These are phyloP conservation scores for Phaeodactylum tricornutum DNA, from an alignment of 108 stramenopile species.

Conservation along the genomic window DNA sequence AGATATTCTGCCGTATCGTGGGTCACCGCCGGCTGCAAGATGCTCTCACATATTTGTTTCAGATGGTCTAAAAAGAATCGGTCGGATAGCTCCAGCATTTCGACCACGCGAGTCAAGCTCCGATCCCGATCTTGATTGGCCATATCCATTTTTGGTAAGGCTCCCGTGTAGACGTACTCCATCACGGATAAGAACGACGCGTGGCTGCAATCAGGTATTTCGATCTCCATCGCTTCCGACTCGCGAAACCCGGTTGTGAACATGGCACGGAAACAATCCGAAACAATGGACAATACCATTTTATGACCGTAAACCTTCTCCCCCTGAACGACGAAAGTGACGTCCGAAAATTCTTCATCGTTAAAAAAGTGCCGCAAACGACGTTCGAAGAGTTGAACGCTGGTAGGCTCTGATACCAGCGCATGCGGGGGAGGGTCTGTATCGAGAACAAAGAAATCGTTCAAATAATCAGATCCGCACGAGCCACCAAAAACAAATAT, in stretches of 20 bases:
- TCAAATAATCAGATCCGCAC: constrained; percentile 65
- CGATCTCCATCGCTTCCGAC: constrained; percentile 62
- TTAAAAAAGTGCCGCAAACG: constrained; percentile 73
- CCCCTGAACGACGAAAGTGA: constrained; percentile 87
- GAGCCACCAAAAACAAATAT: constrained; percentile 82
- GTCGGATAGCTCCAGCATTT: constrained; percentile 84
- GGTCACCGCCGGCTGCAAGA: constrained; percentile 51
- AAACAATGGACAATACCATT: constrained; percentile 69
- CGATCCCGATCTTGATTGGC: constrained; percentile 1
- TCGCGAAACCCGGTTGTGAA: constrained; percentile 81
- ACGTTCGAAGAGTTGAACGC: constrained; percentile 48
- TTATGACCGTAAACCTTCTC: constrained; percentile 78
- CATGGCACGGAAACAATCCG: constrained; percentile 90
- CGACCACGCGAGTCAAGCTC: constrained; percentile 41
- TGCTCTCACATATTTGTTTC: constrained; percentile 78
- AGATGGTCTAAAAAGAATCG: constrained; percentile 88
- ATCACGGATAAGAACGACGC: constrained; percentile 75
- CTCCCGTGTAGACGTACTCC: constrained; percentile 89
- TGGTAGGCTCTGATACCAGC: constrained; percentile 47
- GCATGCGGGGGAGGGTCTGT: constrained; percentile 77
- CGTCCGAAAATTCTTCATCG: constrained; percentile 82
- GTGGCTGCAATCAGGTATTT: constrained; percentile 70
- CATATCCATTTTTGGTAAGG: constrained; percentile 22
- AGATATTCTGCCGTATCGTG: constrained; percentile 67
- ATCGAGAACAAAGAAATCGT: constrained; percentile 82